Base-by-base conservation (phyloP, 1,284 basidiomycete species). In the Rhodotorula mucilaginosa region DNA sequence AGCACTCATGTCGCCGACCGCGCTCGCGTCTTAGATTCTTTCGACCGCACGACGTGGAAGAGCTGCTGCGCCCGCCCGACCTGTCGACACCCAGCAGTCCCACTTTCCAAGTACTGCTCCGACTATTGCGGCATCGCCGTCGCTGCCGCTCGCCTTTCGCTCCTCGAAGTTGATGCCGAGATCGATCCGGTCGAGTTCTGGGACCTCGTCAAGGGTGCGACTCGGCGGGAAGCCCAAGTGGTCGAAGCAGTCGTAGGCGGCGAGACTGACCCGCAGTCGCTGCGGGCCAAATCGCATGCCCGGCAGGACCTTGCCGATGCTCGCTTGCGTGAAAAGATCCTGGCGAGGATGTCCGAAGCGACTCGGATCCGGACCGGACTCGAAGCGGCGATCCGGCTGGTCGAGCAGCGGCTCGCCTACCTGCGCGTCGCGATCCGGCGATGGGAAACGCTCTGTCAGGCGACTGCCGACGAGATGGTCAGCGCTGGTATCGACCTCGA, bases 81-180 rank as follows among this genome's bases (percentile, higher is more conserved):
- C 8, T 93, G 91, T 78, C 89, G 89, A 79, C 89, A 88, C 74
- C 88, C 91, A 16, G 87, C 89, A 18, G 88, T 89, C 21, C 88
- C 89, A 26, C 86, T 91, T 76, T 92, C 90, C 23, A 93, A 93
- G 80, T 93, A 90, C 78, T 79, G 78, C 65, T 73, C 67, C 58
- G 76, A 77, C 61, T 75, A 64, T 29, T 79, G 78, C 58, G 78
- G 77, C 46, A 65, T 78, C 52, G 62, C 69, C 39, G 77, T 76
- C 57, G 74, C 74, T 19, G 71, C 77, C 4, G 59, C 71, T 3
- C 73, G 74, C 15, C 72, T 79, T 31, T 71, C 74, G n/a, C 66
- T 72, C 23, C 52, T 67, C 58, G 56, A 71, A 23, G 5, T 62
- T 29, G 62, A 60, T 5, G 60, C 58, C n/a, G 63, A 62, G 12